Base-by-base conservation (phyloP, 768 basidiomycete species). In the Lactarius sanguifluus region DNA sequence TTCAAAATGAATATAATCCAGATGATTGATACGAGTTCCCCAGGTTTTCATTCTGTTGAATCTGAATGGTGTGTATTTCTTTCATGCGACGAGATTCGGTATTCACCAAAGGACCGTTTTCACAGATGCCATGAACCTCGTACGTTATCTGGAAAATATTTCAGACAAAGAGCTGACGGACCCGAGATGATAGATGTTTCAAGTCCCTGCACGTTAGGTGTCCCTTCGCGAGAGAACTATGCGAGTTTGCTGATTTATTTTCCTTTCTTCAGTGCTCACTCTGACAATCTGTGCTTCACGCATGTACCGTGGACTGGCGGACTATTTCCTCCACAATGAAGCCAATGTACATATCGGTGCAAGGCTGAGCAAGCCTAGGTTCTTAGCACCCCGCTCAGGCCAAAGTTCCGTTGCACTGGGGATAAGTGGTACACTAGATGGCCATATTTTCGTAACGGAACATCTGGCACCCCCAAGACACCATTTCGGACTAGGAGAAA, bases 221-320 rank as follows among this genome's bases (percentile, higher is more conserved):
- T 15, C 18, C 6, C 38, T 5, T 30, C 8, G 2, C 7, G 16
- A 34, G 16, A 7, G 3, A 16, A 5, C 4, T 45, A 1, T 5
- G 20, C 12, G 9, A 30, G 8, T 32, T 55, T n/a, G 1, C 60
- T 66, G 23, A 61, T 13, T 12, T 5, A 10, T 45, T 20, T n/a
- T 8, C 4, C 20, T n/a, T 45, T 45, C 45, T 45, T 45, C 45
- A 45, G 20, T 45, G 20, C 23, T 57, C 0, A 28, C 38, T 13
- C 38, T 57, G 65, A 9, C 64, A 8, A 38, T 64, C n/a, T 47
- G 57, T 8, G 64, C 64, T 9, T n/a, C 57, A 18, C 57, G 58
- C 6, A 30, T 59, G 28, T 52, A 64, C 38, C 36, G 40, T 8
- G 64, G 47, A 41, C 64, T 64, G 1, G 23, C 32, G 2, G 41